Conservation (phyloP, 2,329 filamentous ascomycete genomes). For the Aspergillus sergii region DNA sequence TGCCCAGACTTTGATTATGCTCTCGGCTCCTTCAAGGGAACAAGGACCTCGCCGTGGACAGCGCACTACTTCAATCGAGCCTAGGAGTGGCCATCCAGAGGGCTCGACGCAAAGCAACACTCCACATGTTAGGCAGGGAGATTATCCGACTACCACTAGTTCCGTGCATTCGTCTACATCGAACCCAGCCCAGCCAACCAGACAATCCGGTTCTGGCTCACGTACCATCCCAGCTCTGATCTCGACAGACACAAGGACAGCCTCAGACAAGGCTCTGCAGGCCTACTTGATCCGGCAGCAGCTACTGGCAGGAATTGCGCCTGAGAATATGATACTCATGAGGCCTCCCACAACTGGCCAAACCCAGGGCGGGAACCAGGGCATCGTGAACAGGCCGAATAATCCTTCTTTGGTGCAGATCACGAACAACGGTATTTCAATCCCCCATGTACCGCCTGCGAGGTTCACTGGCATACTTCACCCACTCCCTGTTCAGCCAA, state of each 20-base stretch:
- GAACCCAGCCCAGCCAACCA: background rate
- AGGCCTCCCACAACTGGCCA: background rate
- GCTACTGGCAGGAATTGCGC: conserved; percentile 29
- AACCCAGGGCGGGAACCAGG: background rate
- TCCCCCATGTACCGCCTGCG: conserved; percentile 25
- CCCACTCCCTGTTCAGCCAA: conserved; percentile 10
- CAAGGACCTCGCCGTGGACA: background rate
- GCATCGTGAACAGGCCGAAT: conserved; percentile 1
- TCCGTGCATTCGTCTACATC: background rate
- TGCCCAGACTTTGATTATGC: background rate
- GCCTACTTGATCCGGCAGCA: conserved; percentile 33
- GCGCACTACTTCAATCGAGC: background rate
- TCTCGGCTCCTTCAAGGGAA: background rate
- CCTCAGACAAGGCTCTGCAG: conserved; percentile 21
- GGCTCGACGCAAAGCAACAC: too few species aligned
- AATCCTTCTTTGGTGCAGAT: conserved; percentile 23
- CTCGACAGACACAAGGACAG: background rate
- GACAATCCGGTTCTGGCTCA: background rate
- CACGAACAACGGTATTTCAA: conserved; percentile 19
- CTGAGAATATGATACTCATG: conserved; percentile 26
- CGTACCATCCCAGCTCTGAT: background rate
- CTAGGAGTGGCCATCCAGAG: background rate
- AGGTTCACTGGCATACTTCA: conserved; percentile 21
- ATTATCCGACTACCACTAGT: background rate
- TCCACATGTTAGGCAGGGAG: background rate